Evolutionary conservation across 768 basidiomycete species (phyloP).

Genomic region (Hemileccinum impolitum): DNA sequence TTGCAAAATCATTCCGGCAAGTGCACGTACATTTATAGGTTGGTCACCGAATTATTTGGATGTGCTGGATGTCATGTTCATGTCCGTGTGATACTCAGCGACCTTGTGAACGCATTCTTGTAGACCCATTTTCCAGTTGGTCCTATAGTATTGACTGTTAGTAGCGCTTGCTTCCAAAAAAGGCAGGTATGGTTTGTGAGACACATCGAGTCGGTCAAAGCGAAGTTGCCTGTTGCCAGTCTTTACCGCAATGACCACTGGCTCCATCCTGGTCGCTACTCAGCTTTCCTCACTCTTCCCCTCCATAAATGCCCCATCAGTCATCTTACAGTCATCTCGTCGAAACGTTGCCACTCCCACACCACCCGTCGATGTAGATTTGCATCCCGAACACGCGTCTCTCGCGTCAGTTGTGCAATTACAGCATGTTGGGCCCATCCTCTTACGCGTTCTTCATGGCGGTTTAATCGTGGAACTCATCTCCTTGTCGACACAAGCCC

Average conservation of each 20-base stretch:
- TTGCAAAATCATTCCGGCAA: slow-evolving; percentile 16
- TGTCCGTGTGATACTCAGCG: slow-evolving; percentile 24
- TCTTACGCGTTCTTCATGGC: slow-evolving; percentile 71
- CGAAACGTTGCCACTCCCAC: slow-evolving; percentile 49
- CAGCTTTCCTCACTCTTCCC: slow-evolving; percentile 66
- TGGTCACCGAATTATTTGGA: slow-evolving; percentile 9
- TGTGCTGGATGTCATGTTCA: slow-evolving; percentile 28
- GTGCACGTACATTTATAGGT: slow-evolving; percentile 16
- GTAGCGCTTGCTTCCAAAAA: too few species aligned
- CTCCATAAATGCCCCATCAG: slow-evolving; percentile 44
- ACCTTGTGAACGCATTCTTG: too few species aligned
- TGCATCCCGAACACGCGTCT: slow-evolving; percentile 71
- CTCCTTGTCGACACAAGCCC: slow-evolving; percentile 62
- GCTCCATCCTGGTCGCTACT: slow-evolving; percentile 46
- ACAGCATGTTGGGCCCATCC: slow-evolving; percentile 57
- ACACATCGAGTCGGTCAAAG: too few species aligned
- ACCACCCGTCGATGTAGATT: slow-evolving; percentile 35
- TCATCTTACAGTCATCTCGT: slow-evolving; percentile 58
- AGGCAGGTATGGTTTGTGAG: too few species aligned
- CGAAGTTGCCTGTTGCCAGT: too few species aligned
- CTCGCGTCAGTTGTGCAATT: slow-evolving; percentile 58
- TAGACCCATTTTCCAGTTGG: too few species aligned
- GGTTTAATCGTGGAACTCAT: slow-evolving; percentile 73
- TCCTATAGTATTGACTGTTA: too few species aligned
- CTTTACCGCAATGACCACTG: slow-evolving; percentile 22